Conservation (phyloP, 345 rosid species). For the Sonneratia alba region DNA sequence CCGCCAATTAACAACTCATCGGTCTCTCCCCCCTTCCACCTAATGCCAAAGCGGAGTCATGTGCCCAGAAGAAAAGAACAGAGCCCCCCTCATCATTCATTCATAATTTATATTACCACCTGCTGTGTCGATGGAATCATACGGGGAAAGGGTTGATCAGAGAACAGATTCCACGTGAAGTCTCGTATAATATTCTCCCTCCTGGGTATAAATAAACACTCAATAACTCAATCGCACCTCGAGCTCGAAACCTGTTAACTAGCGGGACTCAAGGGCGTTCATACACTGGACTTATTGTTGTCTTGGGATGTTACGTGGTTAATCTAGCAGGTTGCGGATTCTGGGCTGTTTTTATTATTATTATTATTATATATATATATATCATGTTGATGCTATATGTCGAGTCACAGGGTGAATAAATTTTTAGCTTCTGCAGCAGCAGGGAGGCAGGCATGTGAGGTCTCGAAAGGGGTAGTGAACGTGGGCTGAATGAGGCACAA, state of each 20-base stretch:
- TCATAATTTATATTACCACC: not conserved
- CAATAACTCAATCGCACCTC: not conserved
- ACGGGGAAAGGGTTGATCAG: not conserved
- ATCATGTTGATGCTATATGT: not conserved
- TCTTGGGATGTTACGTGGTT: too few relatives aligned
- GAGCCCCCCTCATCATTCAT: not conserved
- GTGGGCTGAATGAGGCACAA: slow-evolving; percentile 34
- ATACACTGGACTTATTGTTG: not conserved
- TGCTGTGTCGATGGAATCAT: slow-evolving; percentile 1
- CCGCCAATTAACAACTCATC: too few relatives aligned
- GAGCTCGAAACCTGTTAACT: not conserved
- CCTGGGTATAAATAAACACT: not conserved
- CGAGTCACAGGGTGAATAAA: not conserved
- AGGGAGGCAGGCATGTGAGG: slow-evolving; percentile 4
- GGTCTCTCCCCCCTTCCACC: not conserved
- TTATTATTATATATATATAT: not conserved
- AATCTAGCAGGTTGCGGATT: not conserved
- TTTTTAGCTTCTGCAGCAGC: not conserved
- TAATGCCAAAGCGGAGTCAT: slow-evolving; percentile 12
- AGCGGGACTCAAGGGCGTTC: not conserved
- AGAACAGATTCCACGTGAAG: slow-evolving; percentile 2
- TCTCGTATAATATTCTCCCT: not conserved
- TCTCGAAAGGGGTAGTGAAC: slow-evolving; percentile 22
- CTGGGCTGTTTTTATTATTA: not conserved
- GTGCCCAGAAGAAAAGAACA: slow-evolving; percentile 9